Evolutionary conservation across 2,329 filamentous ascomycete species (phyloP).

Genomic region (Diaporthe australafricana): DNA sequence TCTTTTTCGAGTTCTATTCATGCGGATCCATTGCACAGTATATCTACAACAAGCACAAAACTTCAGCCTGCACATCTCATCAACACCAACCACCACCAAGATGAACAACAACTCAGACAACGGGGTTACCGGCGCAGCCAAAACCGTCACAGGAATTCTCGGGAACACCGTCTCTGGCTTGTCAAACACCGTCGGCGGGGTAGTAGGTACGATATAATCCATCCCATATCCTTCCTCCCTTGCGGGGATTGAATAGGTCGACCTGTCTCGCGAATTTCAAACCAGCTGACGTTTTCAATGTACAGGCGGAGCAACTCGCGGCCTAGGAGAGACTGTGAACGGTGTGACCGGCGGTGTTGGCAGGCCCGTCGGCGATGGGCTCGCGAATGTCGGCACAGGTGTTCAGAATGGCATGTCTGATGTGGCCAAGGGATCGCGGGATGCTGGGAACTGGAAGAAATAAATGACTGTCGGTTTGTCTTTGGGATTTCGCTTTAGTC

Average conservation of each 20-base stretch:
- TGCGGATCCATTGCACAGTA: too few species aligned
- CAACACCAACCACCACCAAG: background rate
- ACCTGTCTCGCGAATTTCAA: background rate
- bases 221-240: too few species aligned
- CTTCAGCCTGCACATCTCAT: too few species aligned
- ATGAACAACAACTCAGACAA: slow-evolving; percentile 43
- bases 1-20: background rate
- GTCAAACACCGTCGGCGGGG: slow-evolving; percentile 47
- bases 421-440: slow-evolving; percentile 66
- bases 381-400: slow-evolving; percentile 64
- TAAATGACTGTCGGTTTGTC: background rate
- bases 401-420: slow-evolving; percentile 61
- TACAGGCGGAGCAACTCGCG: slow-evolving; percentile 65
- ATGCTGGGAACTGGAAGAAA: slow-evolving; percentile 68
- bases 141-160: slow-evolving; percentile 45
- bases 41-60: background rate
- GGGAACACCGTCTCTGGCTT: slow-evolving; percentile 47
- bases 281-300: background rate
- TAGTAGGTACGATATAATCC: slow-evolving; percentile 39
- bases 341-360: slow-evolving; percentile 65
- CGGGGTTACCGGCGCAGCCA: slow-evolving; percentile 41
- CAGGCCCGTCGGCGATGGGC: slow-evolving; percentile 65
- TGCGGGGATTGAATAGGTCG: too few species aligned
- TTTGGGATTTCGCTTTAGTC: background rate
- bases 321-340: slow-evolving; percentile 66